A percentile compares a stretch with the other conserved stretches of the same genome.
These are phyloP conservation scores for Nissolia schottii DNA, from an alignment of 306 rosid species.

Conservation along the genomic window DNA sequence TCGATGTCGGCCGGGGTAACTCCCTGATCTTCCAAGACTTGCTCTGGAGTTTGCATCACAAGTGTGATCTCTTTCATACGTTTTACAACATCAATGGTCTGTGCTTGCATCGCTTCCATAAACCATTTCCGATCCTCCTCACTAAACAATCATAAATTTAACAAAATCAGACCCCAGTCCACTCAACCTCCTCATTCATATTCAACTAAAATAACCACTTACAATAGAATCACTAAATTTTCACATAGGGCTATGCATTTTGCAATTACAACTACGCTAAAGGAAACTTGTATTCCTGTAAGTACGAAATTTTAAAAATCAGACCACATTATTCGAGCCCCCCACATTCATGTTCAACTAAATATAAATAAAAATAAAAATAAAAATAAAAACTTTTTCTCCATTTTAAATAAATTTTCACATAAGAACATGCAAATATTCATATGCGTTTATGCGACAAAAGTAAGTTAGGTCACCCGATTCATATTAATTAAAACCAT, in stretches of 20 bases:
- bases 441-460: background rate
- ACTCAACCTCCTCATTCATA: background rate
- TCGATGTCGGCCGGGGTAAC: conserved; percentile 66
- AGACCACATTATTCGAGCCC: too few relatives aligned
- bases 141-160: conserved; percentile 32
- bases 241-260: background rate
- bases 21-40: conserved; percentile 84
- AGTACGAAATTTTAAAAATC: conserved; percentile 16
- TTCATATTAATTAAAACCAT: background rate
- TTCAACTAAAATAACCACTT: background rate
- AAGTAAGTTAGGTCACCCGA: background rate
- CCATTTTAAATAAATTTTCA: background rate
- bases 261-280: background rate
- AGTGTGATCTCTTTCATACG: conserved; percentile 93
- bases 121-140: conserved; percentile 90
- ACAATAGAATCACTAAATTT: background rate
- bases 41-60: conserved; percentile 85
- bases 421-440: background rate
- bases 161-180: background rate
- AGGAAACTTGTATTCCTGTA: background rate
- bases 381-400: background rate
- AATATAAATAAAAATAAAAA: too few relatives aligned
- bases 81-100: conserved; percentile 68
- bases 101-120: conserved; percentile 92
- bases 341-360: too few relatives aligned